Percentiles rank a stretch among this genome's conserved stretches.
Evolutionary conservation across 495 filamentous ascomycete genomes (phyloP).

Genomic region (Podospora pseudoanserina): DNA sequence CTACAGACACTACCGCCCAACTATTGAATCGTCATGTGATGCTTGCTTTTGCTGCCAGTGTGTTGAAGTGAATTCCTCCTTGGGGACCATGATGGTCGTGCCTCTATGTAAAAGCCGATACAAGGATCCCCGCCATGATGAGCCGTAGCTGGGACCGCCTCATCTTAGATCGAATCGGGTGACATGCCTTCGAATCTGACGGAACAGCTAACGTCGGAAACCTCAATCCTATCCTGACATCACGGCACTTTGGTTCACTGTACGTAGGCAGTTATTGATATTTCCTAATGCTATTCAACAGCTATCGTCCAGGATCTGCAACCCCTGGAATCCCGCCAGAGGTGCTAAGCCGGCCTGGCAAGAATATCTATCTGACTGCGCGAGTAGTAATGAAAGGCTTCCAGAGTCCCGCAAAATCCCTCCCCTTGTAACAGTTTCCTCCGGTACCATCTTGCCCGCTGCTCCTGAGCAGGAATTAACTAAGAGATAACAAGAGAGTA

Average conservation of each 20-base stretch:
- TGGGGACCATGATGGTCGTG: background rate
- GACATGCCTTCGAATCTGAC: background rate
- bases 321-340: constrained; percentile 15
- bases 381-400: constrained; percentile 5
- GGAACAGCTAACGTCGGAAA: background rate
- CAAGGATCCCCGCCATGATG: background rate
- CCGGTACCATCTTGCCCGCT: constrained; percentile 15
- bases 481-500: constrained; percentile 6
- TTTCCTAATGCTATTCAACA: background rate
- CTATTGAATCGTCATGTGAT: constrained; percentile 6
- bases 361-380: background rate
- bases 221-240: background rate
- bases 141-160: background rate
- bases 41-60: background rate
- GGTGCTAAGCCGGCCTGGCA: constrained; percentile 15
- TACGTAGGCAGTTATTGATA: background rate
- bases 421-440: constrained; percentile 18
- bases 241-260: background rate
- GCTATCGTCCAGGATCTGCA: constrained; percentile 7
- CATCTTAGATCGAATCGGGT: background rate
- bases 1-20: background rate
- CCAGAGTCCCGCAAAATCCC: constrained; percentile 5
- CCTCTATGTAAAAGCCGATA: background rate
- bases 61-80: background rate
- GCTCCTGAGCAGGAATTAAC: constrained; percentile 33